Base-by-base conservation (phyloP, 495 filamentous ascomycete species). In the Trichoderma reesei region DNA sequence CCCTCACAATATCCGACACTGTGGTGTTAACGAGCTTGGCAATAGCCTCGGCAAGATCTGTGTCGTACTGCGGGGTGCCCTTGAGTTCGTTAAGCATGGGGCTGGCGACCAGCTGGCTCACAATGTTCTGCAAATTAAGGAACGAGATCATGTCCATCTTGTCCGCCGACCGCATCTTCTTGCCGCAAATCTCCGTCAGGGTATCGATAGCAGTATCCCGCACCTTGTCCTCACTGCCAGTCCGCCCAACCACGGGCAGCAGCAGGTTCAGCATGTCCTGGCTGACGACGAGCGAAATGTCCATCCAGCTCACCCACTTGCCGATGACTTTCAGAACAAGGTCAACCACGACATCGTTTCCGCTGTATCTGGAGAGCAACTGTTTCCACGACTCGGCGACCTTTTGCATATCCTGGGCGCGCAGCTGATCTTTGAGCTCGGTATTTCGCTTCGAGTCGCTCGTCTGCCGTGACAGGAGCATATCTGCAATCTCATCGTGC, bases 231-330 rank as follows among this genome's bases (percentile, higher is more conserved):
- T 91, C 85, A 61, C 71, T 76, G 61, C 71, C 77, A 56, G 82
- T 81, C 68, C 84, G 84, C 64, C 83, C 88, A 64, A 88, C 85
- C 68, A 88, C 83, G 73, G 92, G 86, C 74, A 96, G 88, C 64
- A 99, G 83, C 60, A 90, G 79, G 68, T 82, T 86, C 67, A 97
- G 81, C 79, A 95, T 90, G 46, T 86, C 83, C 68, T 93, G 85
- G 72, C 96, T 94, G 66, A 98, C 89, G 54, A 98, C 85, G 44
- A 99, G 79, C 20, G 87, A 87, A 67, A 99, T 97, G 68, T 98
- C 95, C 65, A 92, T 93, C 94, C 94, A 99, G 80, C 90, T 91
- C 59, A 96, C 92, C 95, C 95, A 99, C 71, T 90, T 89, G 20
- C 90, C 91, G 59, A 98, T 85, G 13, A 90, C 86, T 75, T 87